Base-by-base conservation (phyloP, 1,139 yeast genomes). In the Kluyveromyces marxianus region DNA sequence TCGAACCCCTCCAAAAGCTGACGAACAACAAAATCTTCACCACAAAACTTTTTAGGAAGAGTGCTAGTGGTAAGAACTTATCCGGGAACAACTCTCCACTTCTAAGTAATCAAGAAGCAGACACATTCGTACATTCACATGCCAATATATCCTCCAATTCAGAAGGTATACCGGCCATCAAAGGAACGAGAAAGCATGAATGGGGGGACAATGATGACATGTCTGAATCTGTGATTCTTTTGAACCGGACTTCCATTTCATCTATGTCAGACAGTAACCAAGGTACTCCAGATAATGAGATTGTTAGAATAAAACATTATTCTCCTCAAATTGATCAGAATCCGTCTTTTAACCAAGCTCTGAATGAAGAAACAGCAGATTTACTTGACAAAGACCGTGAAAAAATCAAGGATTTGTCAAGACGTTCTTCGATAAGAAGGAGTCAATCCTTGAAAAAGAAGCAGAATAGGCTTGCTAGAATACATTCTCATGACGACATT, bases 161-260 rank as follows among this genome's bases (percentile, higher is more conserved):
- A 7, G 48, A 49, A 7, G 48, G 48, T 4, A 42, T 54, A 4
- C 69, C 70, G 1, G 59, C 67, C 0, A 68, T 68, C 4, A 62
- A 60, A 30, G 72, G 72, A 1, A 68, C 71, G 3, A 55, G 68
- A 28, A 66, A 67, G 6, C 72, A 68, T 50, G 68, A 67, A 33
- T 68, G 72, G 72, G 72, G 71, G 2, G 45, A 49, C 35, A 30
- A 53, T 27, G 42, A 50, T 24, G 49, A 55, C 35, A 35, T 45
- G 30, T 45, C 55, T 5, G 52, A 54, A 21, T 50, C 55, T 37
- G 58, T 62, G 2, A 62, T 62, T 25, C 48, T 56, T 28, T 48
- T 62, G 40, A 62, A 62, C 45, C 46, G 51, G 35, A 36, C 43
- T 37, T 45, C 50, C 33, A 29, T 47, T 30, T 37, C 48, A 36